Base-by-base conservation (phyloP, 805 yeast genomes). In the Vanderwaltozyma tropicalis region DNA sequence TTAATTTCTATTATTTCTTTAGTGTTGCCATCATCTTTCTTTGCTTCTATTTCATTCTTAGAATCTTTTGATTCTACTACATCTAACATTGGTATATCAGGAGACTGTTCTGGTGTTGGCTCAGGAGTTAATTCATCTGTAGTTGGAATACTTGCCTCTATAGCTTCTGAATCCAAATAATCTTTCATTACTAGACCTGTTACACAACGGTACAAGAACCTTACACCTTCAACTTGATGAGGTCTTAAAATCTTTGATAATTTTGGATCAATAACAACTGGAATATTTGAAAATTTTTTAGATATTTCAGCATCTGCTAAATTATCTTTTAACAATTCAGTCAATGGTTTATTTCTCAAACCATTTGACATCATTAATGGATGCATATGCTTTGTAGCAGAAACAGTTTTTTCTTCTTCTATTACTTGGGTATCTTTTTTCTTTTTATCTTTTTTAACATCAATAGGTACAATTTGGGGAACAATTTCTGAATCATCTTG, bases 221-320 rank as follows among this genome's bases (percentile, higher is more conserved):
- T 76, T 30, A 89, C 96, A 45, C 98, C 98, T 34, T 89, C 94
- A 4, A 92, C 78, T 59, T 92, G 98, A 66, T 92, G 98, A 1
- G 98, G 98, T 46, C 98, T 73, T 33, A 92, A 66, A 31, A 85
- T 78, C 53, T 82, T 83, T 17, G 92, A 76, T 25, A 92, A 65
- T 41, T 71, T 72, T 0, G 98, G 98, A 57, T 92, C 98, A 33
- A 92, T 82, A 1, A 92, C 96, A 7, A 92, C 97, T 0, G 98
- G 95, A 8, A 92, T 96, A 52, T 84, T 79, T 0, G 95, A 85
- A 47, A 74, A 78, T 44, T 69, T 75, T 42, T 63, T 67, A 62
- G 14, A 21, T 9, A 26, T 20, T 19, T 71, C 77, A 28, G 67
- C 64, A 29, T 63, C 67, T 5, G 71, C 63, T n/a, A 32, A 28